A percentile compares a stretch with the other conserved stretches of the same genome.
Evolutionary conservation across 2,329 filamentous ascomycete species (phyloP).

Genomic region (Atkinsonella texensis): DNA sequence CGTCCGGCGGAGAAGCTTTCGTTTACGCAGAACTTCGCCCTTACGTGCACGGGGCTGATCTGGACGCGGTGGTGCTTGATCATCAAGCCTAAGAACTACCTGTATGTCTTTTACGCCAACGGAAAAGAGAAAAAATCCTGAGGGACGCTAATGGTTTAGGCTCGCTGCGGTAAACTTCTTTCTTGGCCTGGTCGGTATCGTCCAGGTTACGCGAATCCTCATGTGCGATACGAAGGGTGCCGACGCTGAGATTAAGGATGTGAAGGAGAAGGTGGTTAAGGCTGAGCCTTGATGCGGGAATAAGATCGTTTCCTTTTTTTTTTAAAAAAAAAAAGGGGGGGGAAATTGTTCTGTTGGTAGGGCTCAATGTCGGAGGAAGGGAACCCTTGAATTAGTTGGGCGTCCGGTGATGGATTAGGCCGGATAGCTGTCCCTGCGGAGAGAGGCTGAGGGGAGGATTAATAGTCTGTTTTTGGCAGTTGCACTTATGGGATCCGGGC

Average conservation of each 20-base stretch:
- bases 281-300: not conserved
- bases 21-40: slow-evolving; percentile 78
- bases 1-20: slow-evolving; percentile 90
- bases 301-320: not conserved
- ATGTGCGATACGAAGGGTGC: slow-evolving; percentile 47
- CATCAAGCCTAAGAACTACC: slow-evolving; percentile 85
- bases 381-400: too few relatives aligned
- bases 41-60: slow-evolving; percentile 85
- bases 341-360: too few relatives aligned
- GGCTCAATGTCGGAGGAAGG: too few relatives aligned
- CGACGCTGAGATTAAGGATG: slow-evolving; percentile 29
- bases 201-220: slow-evolving; percentile 70
- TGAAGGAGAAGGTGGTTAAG: slow-evolving; percentile 17
- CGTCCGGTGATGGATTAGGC: too few relatives aligned
- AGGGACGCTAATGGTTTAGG: slow-evolving; percentile 26
- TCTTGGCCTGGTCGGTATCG: slow-evolving; percentile 74
- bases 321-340: too few relatives aligned
- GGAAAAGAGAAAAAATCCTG: too few relatives aligned
- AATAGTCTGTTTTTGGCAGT: too few relatives aligned
- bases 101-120: slow-evolving; percentile 48
- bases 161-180: slow-evolving; percentile 98
- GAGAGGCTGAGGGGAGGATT: too few relatives aligned
- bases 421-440: too few relatives aligned
- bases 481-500: too few relatives aligned
- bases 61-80: slow-evolving; percentile 99